phyloP scores from a whole-genome alignment of 176 grass and related monocot genomes.

The Oryza meridionalis region DNA sequence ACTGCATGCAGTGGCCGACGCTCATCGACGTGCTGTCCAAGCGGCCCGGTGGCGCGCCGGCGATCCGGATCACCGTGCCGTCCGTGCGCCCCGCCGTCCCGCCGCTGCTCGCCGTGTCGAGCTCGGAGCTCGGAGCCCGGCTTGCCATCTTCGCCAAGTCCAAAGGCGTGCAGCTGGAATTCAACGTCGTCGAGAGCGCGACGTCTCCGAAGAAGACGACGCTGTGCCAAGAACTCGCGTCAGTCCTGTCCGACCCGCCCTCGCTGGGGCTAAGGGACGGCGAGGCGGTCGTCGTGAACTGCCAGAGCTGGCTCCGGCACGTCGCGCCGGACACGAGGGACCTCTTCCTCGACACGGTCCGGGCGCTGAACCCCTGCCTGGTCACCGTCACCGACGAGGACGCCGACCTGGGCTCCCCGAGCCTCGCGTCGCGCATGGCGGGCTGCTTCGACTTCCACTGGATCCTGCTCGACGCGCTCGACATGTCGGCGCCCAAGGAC shows the following conservation, averaged over 20 bases:
- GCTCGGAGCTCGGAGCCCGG: conserved; percentile 68
- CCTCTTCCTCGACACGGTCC: conserved; percentile 52
- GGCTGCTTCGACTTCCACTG: conserved; percentile 90
- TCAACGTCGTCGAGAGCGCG: conserved; percentile 47
- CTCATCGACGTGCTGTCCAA: conserved; percentile 80
- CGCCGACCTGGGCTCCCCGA: conserved; percentile 78
- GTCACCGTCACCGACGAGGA: conserved; percentile 91
- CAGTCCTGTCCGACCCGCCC: conserved; percentile 32
- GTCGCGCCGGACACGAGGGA: conserved; percentile 46
- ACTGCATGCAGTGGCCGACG: conserved; percentile 98
- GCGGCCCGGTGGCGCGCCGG: conserved; percentile 60
- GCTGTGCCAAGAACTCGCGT: conserved; percentile 48
- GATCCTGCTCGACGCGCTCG: conserved; percentile 92
- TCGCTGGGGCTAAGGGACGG: conserved; percentile 51
- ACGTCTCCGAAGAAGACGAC: conserved; percentile 40
- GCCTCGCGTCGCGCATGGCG: conserved; percentile 51
- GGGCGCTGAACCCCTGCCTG: conserved; percentile 57
- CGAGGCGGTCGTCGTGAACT: conserved; percentile 84
- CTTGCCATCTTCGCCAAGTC: conserved; percentile 78
- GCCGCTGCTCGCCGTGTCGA: conserved; percentile 58
- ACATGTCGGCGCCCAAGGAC: conserved; percentile 71
- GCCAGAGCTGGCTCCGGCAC: conserved; percentile 83
- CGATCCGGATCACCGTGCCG: conserved; percentile 71
- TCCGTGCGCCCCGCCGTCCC: conserved; percentile 32
- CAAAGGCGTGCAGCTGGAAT: conserved; percentile 74